Conservation (phyloP, 2,329 filamentous ascomycete species). For the Penicillium aurantiogriseum region DNA sequence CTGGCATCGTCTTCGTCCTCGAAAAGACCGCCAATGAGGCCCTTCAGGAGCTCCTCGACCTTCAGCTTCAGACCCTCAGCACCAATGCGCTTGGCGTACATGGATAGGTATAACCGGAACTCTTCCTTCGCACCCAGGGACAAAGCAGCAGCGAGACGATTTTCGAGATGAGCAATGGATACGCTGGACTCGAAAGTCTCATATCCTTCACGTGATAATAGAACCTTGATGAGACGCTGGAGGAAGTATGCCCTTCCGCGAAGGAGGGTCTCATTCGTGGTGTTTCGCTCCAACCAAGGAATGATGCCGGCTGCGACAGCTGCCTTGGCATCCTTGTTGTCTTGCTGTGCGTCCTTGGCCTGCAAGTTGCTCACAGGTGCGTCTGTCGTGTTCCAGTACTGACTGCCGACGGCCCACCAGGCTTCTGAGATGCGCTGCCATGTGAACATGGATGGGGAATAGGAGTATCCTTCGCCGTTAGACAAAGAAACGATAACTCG, state of each 20-base stretch:
- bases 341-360: slow-evolving; percentile 64
- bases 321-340: slow-evolving; percentile 48
- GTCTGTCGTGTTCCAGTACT: slow-evolving; percentile 98
- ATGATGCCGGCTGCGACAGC: slow-evolving; percentile 86
- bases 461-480: slow-evolving; percentile 92
- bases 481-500: slow-evolving; percentile 85
- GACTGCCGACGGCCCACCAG: slow-evolving; percentile 97
- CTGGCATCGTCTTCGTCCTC: slow-evolving; percentile 55
- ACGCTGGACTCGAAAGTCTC: slow-evolving; percentile 89
- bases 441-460: slow-evolving; percentile 77
- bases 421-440: slow-evolving; percentile 96
- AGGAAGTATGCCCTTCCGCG: slow-evolving; percentile 90
- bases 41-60: slow-evolving; percentile 86
- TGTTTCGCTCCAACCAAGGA: slow-evolving; percentile 88
- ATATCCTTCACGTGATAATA: slow-evolving; percentile 85
- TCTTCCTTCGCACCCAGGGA: slow-evolving; percentile 84
- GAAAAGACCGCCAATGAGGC: slow-evolving; percentile 70
- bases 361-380: slow-evolving; percentile 80
- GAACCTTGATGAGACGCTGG: slow-evolving; percentile 83
- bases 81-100: slow-evolving; percentile 95
- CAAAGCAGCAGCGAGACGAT: slow-evolving; percentile 84
- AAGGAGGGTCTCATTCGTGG: slow-evolving; percentile 85
- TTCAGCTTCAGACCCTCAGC: slow-evolving; percentile 84
- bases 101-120: slow-evolving; percentile 90
- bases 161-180: slow-evolving; percentile 92